Evolutionary conservation across 495 filamentous ascomycete genomes (phyloP).

Genomic region (Rostrohypoxylon terebratum): DNA sequence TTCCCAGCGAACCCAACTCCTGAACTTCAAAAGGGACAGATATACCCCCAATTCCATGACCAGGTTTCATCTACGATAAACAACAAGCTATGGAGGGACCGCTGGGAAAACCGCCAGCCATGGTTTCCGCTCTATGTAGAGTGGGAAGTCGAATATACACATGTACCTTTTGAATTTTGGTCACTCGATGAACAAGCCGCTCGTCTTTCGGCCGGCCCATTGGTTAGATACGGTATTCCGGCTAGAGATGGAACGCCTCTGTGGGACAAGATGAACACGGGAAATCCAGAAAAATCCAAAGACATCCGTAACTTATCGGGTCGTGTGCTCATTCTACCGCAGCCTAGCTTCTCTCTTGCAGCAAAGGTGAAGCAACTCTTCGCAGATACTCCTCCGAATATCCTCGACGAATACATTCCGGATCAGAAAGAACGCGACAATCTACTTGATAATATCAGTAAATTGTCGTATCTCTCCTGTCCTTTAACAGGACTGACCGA

Average conservation of each 20-base stretch:
- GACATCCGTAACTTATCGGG: constrained; percentile 54
- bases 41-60: constrained; percentile 34
- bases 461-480: constrained; percentile 53
- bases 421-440: constrained; percentile 8
- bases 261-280: background rate
- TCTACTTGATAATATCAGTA: constrained; percentile 11
- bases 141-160: constrained; percentile 65
- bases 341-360: constrained; percentile 55
- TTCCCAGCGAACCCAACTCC: background rate
- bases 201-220: background rate
- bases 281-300: background rate
- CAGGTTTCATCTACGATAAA: constrained; percentile 10
- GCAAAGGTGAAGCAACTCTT: constrained; percentile 54
- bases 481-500: constrained; percentile 59
- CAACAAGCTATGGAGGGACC: constrained; percentile 44
- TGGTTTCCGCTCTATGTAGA: constrained; percentile 65
- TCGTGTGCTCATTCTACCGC: constrained; percentile 58
- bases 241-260: background rate
- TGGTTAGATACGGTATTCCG: constrained; percentile 44
- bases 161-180: constrained; percentile 57
- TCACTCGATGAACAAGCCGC: constrained; percentile 29
- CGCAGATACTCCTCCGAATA: constrained; percentile 34
- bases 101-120: constrained; percentile 58
- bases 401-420: constrained; percentile 37
- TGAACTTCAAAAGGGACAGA: background rate